A percentile compares a stretch with the other conserved stretches of the same genome.
Conservation (phyloP, 2,329 filamentous ascomycete genomes). For the Colletotrichum zoysiae region DNA sequence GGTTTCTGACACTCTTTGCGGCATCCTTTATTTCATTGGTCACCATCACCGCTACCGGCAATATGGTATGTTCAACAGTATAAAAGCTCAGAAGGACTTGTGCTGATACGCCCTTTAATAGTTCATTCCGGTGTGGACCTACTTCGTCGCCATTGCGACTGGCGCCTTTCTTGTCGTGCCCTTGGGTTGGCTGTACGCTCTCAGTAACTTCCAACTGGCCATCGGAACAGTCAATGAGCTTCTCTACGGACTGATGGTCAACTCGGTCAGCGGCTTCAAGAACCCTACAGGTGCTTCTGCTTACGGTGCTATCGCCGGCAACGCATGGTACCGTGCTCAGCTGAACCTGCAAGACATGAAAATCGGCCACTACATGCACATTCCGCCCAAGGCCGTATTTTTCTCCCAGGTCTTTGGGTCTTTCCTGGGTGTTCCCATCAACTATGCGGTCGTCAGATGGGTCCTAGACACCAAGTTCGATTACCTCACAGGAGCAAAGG, state of each 20-base stretch:
- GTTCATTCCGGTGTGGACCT: slow-evolving; percentile 72
- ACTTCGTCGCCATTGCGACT: slow-evolving; percentile 67
- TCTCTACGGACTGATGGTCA: slow-evolving; percentile 70
- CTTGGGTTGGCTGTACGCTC: slow-evolving; percentile 69
- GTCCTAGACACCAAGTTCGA: slow-evolving; percentile 68
- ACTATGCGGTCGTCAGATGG: slow-evolving; percentile 73
- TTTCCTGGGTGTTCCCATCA: slow-evolving; percentile 69
- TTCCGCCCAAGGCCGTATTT: slow-evolving; percentile 70
- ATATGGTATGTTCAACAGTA: slow-evolving; percentile 49
- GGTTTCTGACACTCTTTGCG: slow-evolving; percentile 66
- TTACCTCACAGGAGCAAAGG: slow-evolving; percentile 62
- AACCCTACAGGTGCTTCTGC: slow-evolving; percentile 70
- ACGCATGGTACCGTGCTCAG: slow-evolving; percentile 71
- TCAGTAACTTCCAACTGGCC: slow-evolving; percentile 65
- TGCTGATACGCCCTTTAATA: neutral
- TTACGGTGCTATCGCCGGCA: slow-evolving; percentile 70
- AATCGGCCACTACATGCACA: slow-evolving; percentile 63
- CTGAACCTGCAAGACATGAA: slow-evolving; percentile 68
- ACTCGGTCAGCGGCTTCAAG: slow-evolving; percentile 56
- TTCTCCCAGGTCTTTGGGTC: slow-evolving; percentile 72
- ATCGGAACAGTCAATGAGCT: slow-evolving; percentile 61
- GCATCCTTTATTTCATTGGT: slow-evolving; percentile 60
- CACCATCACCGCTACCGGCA: slow-evolving; percentile 61
- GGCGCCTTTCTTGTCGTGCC: slow-evolving; percentile 69
- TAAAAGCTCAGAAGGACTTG: neutral